Evolutionary conservation across 2,329 filamentous ascomycete species (phyloP), one percentile per base, ranked within the genome.

Genomic region (Pseudogymnoascus sp.): DNA sequence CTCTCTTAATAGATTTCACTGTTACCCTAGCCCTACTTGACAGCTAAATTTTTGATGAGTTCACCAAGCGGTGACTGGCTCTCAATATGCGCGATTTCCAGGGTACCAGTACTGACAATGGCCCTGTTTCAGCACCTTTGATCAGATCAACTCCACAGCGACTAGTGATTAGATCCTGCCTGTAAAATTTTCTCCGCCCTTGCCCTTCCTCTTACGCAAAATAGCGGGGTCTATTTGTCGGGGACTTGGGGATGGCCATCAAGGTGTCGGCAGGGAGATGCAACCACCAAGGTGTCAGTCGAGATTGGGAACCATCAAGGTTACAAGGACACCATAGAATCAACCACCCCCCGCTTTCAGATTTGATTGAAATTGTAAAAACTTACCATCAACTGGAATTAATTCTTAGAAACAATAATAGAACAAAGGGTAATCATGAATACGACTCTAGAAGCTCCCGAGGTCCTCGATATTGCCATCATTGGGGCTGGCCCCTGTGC

Each of bases 401-500:
- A 14, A 31, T 53, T 4, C 10, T 16, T 31, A 19, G 31, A 53
- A 47, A 6, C n/a, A 13, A 82, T 78, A 3, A 3, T 26, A 2
- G 10, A 31, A 50, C 44, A 50, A 26, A 47, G 19, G 10, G 21
- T 35, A 29, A 53, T 56, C 26, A 50, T 50, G 47, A 37, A 53
- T 26, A 40, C 19, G 5, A 19, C 14, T 29, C 16, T 19, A 44
- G 50, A 62, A 50, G 40, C 66, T 31, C 29, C 14, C 4, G 64
- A 64, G 26, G 68, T 84, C 59, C 81, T 85, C 74, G 88, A 92
- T 71, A 84, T 92, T 6, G 75, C 72, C 35, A 72, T 72, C 33
- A 64, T 93, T 42, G 90, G 90, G 7, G 88, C 86, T 6, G 90
- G 90, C 0, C 89, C 90, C 3, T 89, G 86, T 67, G 89, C 89